Conservation (phyloP, 495 filamentous ascomycete genomes). For the Glarea lozoyensis region DNA sequence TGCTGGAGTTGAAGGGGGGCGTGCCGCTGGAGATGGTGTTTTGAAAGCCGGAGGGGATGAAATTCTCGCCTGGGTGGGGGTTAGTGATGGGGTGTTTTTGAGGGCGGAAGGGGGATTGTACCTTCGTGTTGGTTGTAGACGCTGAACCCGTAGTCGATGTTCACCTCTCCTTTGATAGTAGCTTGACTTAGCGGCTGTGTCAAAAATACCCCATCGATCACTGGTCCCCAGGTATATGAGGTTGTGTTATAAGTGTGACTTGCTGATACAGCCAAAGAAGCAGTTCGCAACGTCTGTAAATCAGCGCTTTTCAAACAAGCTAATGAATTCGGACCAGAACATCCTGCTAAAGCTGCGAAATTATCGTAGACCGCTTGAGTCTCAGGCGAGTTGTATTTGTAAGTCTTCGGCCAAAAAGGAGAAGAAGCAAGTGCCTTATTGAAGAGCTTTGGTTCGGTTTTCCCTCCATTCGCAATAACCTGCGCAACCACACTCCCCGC, state of each 20-base stretch:
- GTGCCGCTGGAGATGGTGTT: conserved; percentile 20
- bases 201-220: conserved; percentile 48
- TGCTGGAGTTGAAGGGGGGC: conserved; percentile 34
- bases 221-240: conserved; percentile 50
- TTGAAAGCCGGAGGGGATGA: conserved; percentile 40
- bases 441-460: conserved; percentile 27
- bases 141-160: conserved; percentile 37
- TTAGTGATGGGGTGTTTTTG: no score
- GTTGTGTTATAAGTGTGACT: conserved; percentile 41
- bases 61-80: conserved; percentile 46
- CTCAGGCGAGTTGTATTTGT: conserved; percentile 42
- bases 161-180: conserved; percentile 27
- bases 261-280: conserved; percentile 28
- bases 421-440: conserved; percentile 47
- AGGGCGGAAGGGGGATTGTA: neutral
- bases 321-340: conserved; percentile 47
- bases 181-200: conserved; percentile 34
- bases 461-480: conserved; percentile 43
- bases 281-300: conserved; percentile 51
- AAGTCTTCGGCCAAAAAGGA: conserved; percentile 49
- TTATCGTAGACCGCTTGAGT: conserved; percentile 53
- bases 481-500: conserved; percentile 59
- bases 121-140: conserved; percentile 55
- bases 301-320: conserved; percentile 52
- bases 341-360: conserved; percentile 51